Evolutionary conservation across 805 yeast genomes (phyloP).

Genomic region (Metschnikowia santaceciliae): DNA sequence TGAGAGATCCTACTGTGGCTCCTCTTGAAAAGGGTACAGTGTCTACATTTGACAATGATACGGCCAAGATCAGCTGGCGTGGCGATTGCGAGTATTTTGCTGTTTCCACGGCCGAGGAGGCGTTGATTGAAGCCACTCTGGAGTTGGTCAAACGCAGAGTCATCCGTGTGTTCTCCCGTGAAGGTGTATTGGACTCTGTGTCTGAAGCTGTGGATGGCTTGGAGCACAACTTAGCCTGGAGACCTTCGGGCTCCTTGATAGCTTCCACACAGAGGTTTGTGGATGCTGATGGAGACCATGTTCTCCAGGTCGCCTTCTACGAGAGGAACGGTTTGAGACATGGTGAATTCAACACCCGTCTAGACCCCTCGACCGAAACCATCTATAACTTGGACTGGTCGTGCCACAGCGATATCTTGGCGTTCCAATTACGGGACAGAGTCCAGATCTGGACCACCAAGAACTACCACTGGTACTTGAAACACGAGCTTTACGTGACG

Average conservation of each 20-base stretch:
- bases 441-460: conserved; percentile 89
- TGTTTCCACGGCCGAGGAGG: conserved; percentile 57
- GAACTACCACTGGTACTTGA: conserved; percentile 94
- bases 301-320: conserved; percentile 64
- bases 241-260: conserved; percentile 84
- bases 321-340: conserved; percentile 93
- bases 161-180: conserved; percentile 75
- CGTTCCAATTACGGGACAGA: conserved; percentile 56
- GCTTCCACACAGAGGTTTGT: conserved; percentile 72
- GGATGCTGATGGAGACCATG: conserved; percentile 49
- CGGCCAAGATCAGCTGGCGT: conserved; percentile 75
- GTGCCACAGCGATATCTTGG: conserved; percentile 69
- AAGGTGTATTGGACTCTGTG: conserved; percentile 73
- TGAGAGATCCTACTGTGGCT: conserved; percentile 86
- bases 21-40: conserved; percentile 65
- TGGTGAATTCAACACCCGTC: conserved; percentile 73
- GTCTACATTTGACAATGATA: conserved; percentile 50
- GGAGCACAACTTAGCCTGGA: conserved; percentile 76
- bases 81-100: conserved; percentile 89
- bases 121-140: conserved; percentile 36
- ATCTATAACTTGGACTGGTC: conserved; percentile 72
- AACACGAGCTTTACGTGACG: conserved; percentile 59
- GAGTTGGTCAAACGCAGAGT: conserved; percentile 57
- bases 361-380: conserved; percentile 43
- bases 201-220: conserved; percentile 86